Conservation (phyloP, 2,329 filamentous ascomycete genomes). For the Aaosphaeria arxii region DNA sequence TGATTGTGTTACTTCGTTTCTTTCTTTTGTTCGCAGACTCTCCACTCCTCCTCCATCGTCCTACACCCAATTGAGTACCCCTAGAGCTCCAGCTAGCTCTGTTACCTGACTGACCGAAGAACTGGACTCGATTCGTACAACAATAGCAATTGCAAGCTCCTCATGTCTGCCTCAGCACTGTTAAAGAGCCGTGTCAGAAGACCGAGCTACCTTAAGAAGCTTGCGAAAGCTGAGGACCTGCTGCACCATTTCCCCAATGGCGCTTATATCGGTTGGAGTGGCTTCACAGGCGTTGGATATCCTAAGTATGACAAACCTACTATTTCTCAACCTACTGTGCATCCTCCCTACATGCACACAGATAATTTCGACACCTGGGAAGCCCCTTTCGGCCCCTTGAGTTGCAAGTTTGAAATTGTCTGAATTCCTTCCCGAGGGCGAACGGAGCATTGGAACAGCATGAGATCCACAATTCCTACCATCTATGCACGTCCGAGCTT, state of each 20-base stretch:
- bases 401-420: not conserved
- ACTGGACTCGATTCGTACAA: not conserved
- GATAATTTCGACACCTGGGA: not conserved
- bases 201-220: conserved; percentile 75
- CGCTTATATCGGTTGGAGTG: conserved; percentile 86
- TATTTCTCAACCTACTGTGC: not conserved
- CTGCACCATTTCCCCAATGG: conserved; percentile 79
- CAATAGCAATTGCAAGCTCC: not conserved
- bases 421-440: conserved; percentile 1
- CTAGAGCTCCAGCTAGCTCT: not conserved
- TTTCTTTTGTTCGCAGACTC: not conserved
- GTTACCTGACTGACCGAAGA: not conserved
- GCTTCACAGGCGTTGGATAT: conserved; percentile 87
- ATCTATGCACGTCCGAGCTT: not conserved
- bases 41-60: not conserved
- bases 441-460: not conserved
- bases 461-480: too few species aligned
- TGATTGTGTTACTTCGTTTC: not conserved
- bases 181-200: conserved; percentile 73
- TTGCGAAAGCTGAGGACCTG: conserved; percentile 75
- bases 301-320: conserved; percentile 59
- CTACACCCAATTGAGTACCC: not conserved
- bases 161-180: conserved; percentile 64
- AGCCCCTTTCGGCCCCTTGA: too few species aligned
- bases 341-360: too few species aligned